A percentile compares a stretch with the other conserved stretches of the same genome.
These are phyloP conservation scores for Tylopilus sp. DNA, from an alignment of 1,284 basidiomycete genomes.

Conservation along the genomic window DNA sequence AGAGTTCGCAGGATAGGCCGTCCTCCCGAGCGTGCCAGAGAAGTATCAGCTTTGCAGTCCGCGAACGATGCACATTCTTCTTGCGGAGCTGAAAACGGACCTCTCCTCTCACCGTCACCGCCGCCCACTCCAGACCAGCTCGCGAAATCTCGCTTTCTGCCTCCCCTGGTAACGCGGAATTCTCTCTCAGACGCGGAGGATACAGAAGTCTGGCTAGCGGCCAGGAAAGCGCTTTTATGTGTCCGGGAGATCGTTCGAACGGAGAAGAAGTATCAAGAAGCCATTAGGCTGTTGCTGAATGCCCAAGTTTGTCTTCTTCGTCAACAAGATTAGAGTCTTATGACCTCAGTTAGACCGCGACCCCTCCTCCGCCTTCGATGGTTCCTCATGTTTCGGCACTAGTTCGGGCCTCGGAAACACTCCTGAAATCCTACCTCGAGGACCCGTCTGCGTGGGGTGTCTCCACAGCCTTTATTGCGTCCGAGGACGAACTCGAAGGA, in stretches of 20 bases:
- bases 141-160: background rate
- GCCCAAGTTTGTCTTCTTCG: conserved; percentile 35
- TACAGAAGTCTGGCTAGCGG: conserved; percentile 47
- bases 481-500: conserved; percentile 49
- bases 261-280: conserved; percentile 56
- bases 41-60: background rate
- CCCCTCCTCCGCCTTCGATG: conserved; percentile 51
- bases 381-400: conserved; percentile 48
- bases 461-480: conserved; percentile 52
- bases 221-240: conserved; percentile 54
- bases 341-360: conserved; percentile 30
- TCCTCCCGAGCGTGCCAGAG: background rate
- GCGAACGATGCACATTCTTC: background rate
- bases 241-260: conserved; percentile 61
- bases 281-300: conserved; percentile 43
- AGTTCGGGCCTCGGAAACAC: conserved; percentile 43
- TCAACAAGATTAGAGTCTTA: conserved; percentile 3
- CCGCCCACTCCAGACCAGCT: background rate
- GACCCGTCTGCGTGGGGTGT: conserved; percentile 61
- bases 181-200: conserved; percentile 25
- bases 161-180: conserved; percentile 3
- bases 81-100: background rate
- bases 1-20: conserved; percentile 31
- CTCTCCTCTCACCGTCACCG: background rate
- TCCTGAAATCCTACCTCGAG: conserved; percentile 47